Evolutionary conservation across 345 rosid genomes (phyloP).

Genomic region (Clausena lansium): DNA sequence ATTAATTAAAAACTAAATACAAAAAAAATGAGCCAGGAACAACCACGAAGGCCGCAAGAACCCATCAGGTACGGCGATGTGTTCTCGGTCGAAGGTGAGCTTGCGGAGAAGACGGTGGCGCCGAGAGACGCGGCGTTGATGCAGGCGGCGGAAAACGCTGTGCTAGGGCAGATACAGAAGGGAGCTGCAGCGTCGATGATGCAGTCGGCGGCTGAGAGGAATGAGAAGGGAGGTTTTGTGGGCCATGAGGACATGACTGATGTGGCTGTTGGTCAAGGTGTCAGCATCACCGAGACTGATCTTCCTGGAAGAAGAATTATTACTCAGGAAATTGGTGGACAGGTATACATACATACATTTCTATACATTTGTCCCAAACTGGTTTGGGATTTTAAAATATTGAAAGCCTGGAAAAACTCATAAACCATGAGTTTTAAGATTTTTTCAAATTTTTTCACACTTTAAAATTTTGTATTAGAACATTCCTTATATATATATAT

Average conservation of each 20-base stretch:
- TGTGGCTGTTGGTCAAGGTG: background rate
- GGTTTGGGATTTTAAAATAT: no score
- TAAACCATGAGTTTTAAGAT: no score
- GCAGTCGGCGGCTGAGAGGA: slow-evolving; percentile 25
- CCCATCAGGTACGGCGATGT: slow-evolving; percentile 37
- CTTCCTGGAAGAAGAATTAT: slow-evolving; percentile 23
- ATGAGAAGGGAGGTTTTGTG: slow-evolving; percentile 33
- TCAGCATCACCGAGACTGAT: slow-evolving; percentile 20
- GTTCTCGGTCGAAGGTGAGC: slow-evolving; percentile 29
- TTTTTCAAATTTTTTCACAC: no score
- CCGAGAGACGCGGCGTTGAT: slow-evolving; percentile 30
- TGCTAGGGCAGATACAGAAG: slow-evolving; percentile 24
- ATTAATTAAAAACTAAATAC: no score
- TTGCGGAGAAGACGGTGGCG: slow-evolving; percentile 30
- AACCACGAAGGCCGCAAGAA: slow-evolving; percentile 24
- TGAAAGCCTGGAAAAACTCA: no score
- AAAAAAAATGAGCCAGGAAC: slow-evolving; percentile 38
- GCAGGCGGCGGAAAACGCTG: slow-evolving; percentile 32
- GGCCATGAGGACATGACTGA: slow-evolving; percentile 14
- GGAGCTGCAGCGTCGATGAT: slow-evolving; percentile 21
- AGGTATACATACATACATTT: no score
- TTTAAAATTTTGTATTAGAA: no score
- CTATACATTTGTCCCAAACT: no score
- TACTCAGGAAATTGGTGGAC: slow-evolving; percentile 27
- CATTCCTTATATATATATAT: no score